A percentile compares a stretch with the other conserved stretches of the same genome.
Conservation (phyloP, 2,329 filamentous ascomycete species). For the Tolypocladium tropicale region DNA sequence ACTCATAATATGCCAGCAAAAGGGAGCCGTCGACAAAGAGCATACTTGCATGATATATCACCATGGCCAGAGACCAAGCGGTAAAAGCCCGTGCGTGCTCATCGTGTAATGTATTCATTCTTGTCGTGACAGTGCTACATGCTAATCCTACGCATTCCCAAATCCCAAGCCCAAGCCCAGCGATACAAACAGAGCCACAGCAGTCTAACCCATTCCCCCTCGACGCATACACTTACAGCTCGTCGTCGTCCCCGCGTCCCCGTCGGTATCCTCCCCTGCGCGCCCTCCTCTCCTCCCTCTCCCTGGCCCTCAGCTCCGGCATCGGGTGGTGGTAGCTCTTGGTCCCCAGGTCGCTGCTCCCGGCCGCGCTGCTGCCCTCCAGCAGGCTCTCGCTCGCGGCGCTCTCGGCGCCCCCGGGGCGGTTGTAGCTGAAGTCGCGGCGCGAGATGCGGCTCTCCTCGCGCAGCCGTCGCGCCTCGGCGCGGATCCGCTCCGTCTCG, state of each 20-base stretch:
- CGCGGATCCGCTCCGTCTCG: slow-evolving; percentile 43
- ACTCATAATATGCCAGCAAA: no score
- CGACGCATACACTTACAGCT: slow-evolving; percentile 2
- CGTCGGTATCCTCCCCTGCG: slow-evolving; percentile 23
- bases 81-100: neutral
- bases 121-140: neutral
- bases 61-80: no score
- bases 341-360: slow-evolving; percentile 40
- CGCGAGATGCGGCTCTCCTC: slow-evolving; percentile 37
- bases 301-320: slow-evolving; percentile 33
- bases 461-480: slow-evolving; percentile 45
- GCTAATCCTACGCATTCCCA: neutral
- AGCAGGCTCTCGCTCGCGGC: slow-evolving; percentile 20
- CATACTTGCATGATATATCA: no score
- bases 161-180: neutral
- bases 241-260: slow-evolving; percentile 20
- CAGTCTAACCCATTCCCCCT: neutral
- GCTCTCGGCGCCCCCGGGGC: slow-evolving; percentile 24
- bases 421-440: slow-evolving; percentile 45
- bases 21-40: no score
- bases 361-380: slow-evolving; percentile 6
- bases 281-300: slow-evolving; percentile 24
- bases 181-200: neutral
- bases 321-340: slow-evolving; percentile 48
- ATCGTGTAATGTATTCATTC: neutral